Percentiles rank a stretch among this genome's conserved stretches.
These are phyloP conservation scores for Eucalyptus marginata DNA, from an alignment of 345 rosid genomes.

Conservation along the genomic window DNA sequence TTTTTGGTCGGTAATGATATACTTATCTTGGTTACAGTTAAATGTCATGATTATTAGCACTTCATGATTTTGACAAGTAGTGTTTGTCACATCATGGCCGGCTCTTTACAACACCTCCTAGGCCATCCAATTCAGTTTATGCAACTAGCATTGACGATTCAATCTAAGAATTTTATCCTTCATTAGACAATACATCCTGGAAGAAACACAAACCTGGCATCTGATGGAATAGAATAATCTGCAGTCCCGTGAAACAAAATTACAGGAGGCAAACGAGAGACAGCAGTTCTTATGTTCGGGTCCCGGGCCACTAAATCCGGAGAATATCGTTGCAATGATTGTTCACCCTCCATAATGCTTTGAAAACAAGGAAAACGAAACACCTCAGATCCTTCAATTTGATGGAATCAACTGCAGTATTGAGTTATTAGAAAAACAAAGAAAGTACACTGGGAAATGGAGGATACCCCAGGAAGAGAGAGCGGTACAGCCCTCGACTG, in stretches of 20 bases:
- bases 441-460: not conserved
- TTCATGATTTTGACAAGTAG: not conserved
- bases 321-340: constrained; percentile 63
- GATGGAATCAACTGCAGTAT: not conserved
- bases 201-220: constrained; percentile 60
- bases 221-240: constrained; percentile 89
- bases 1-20: not conserved
- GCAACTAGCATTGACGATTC: not conserved
- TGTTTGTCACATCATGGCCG: not conserved
- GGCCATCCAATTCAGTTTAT: not conserved
- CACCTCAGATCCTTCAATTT: not conserved
- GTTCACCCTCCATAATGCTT: constrained; percentile 98
- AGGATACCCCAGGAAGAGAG: constrained; percentile 60
- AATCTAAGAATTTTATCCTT: not conserved
- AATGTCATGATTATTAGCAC: not conserved
- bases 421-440: not conserved
- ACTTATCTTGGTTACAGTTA: not conserved
- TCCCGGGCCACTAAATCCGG: constrained; percentile 76
- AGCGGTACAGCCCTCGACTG: constrained; percentile 72
- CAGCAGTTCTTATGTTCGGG: constrained; percentile 34
- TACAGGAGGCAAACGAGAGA: constrained; percentile 68
- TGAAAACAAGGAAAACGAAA: not conserved
- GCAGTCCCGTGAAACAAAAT: constrained; percentile 86
- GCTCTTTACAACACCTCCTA: not conserved
- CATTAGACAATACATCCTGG: not conserved